These are phyloP conservation scores for Mallotus repandus DNA, from an alignment of 441 rosid genomes.

Conservation along the genomic window DNA sequence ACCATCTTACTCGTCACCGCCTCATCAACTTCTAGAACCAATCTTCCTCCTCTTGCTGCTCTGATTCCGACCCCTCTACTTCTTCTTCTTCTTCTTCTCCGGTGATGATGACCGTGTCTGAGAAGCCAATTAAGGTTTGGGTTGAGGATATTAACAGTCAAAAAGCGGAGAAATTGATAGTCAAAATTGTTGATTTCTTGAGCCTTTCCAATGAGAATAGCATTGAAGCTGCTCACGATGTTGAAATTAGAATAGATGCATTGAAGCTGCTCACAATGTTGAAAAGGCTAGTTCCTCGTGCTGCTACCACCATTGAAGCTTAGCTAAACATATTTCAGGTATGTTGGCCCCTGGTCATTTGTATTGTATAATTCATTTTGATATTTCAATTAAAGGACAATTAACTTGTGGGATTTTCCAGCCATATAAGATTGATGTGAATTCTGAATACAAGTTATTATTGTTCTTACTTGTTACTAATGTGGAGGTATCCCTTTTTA, in stretches of 20 bases:
- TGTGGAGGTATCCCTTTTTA: neutral
- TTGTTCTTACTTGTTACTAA: conserved; percentile 15
- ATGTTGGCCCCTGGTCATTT: too few species aligned
- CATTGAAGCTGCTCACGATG: too few species aligned
- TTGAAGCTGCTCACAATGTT: conserved; percentile 71
- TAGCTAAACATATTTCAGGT: too few species aligned
- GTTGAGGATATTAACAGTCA: conserved; percentile 19
- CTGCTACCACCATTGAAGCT: conserved; percentile 59
- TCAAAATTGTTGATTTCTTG: conserved; percentile 43
- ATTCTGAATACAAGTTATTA: neutral
- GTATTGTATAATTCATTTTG: too few species aligned
- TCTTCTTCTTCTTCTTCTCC: too few species aligned
- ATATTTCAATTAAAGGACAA: too few species aligned
- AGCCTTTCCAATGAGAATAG: conserved; percentile 44
- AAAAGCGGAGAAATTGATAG: conserved; percentile 28
- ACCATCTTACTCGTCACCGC: conserved; percentile 62
- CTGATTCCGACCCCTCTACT: too few species aligned
- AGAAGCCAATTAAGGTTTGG: conserved; percentile 23
- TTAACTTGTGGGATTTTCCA: neutral
- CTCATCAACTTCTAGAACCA: conserved; percentile 71
- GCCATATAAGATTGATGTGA: neutral
- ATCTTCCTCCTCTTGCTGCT: too few species aligned
- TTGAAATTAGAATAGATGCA: conserved; percentile 88
- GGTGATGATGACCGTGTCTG: conserved; percentile 14
- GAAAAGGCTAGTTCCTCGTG: conserved; percentile 84